Conservation (phyloP, 2,329 filamentous ascomycete genomes). For the Clarireedia monteithiana region DNA sequence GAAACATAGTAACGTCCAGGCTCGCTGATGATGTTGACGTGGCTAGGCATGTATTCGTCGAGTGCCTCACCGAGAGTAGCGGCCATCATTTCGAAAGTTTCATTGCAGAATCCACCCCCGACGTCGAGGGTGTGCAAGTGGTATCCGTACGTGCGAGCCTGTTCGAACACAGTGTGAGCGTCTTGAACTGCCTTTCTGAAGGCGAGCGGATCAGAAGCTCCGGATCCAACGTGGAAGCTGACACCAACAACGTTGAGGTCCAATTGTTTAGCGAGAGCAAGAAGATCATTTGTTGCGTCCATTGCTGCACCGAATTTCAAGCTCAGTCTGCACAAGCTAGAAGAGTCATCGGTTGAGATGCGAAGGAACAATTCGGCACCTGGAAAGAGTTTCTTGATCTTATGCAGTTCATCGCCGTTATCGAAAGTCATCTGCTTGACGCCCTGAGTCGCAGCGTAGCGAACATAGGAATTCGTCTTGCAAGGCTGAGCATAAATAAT, state of each 20-base stretch:
- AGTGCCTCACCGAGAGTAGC: constrained; percentile 69
- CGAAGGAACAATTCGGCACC: constrained; percentile 86
- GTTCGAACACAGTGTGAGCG: constrained; percentile 81
- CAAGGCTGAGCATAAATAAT: constrained; percentile 99
- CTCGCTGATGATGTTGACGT: constrained; percentile 84
- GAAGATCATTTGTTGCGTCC: constrained; percentile 69
- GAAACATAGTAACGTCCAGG: constrained; percentile 95
- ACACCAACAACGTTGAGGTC: constrained; percentile 89
- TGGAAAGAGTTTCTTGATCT: constrained; percentile 88
- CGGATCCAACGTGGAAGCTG: constrained; percentile 96
- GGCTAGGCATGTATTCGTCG: constrained; percentile 75
- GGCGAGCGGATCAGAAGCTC: constrained; percentile 84
- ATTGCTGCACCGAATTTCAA: constrained; percentile 94
- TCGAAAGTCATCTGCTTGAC: constrained; percentile 99
- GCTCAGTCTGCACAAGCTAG: constrained; percentile 87
- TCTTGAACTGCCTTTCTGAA: constrained; percentile 89
- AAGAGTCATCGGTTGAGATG: constrained; percentile 93
- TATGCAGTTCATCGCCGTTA: constrained; percentile 95
- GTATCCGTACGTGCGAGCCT: constrained; percentile 69
- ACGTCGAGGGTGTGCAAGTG: constrained; percentile 84
- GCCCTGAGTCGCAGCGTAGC: constrained; percentile 73
- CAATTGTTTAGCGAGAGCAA: constrained; percentile 72
- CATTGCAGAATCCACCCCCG: constrained; percentile 84
- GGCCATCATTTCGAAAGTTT: constrained; percentile 89
- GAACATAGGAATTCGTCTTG: constrained; percentile 98